A percentile compares a stretch with the other conserved stretches of the same genome.
Evolutionary conservation across 495 filamentous ascomycete genomes (phyloP).

Genomic region (Penicillium odoratum): DNA sequence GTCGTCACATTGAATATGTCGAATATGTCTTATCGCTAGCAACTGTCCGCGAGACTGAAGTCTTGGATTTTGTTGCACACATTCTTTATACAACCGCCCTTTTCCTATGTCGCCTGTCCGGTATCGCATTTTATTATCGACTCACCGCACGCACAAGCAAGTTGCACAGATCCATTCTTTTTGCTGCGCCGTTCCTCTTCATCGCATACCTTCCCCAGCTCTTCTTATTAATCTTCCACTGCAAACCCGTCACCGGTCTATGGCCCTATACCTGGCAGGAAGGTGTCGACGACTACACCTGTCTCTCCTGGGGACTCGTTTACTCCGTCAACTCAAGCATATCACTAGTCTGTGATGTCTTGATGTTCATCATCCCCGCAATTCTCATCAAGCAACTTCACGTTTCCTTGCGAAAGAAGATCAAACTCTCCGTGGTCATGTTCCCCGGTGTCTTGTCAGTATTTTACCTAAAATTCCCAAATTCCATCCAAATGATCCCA

Average conservation of each 20-base stretch:
- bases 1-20: constrained; percentile 49
- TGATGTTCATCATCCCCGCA: constrained; percentile 45
- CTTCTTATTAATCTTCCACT: constrained; percentile 47
- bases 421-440: constrained; percentile 41
- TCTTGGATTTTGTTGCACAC: constrained; percentile 47
- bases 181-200: constrained; percentile 34
- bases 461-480: not conserved
- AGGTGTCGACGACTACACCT: constrained; percentile 31
- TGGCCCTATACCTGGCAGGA: constrained; percentile 48
- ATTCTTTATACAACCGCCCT: constrained; percentile 49
- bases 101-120: constrained; percentile 46
- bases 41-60: constrained; percentile 37
- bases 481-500: not conserved
- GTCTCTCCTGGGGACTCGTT: constrained; percentile 44
- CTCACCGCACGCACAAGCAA: constrained; percentile 34
- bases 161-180: constrained; percentile 34
- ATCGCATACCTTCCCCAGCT: constrained; percentile 42
- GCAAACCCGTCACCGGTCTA: constrained; percentile 45
- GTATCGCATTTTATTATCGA: constrained; percentile 49
- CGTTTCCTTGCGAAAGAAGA: constrained; percentile 33
- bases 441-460: constrained; percentile 48
- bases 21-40: constrained; percentile 41
- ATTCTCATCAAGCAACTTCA: constrained; percentile 42
- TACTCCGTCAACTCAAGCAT: constrained; percentile 45
- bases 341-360: constrained; percentile 43